Evolutionary conservation across 1,139 yeast genomes (phyloP), one percentile per base, ranked within the genome.

Genomic region (Ogataea hybrid): DNA sequence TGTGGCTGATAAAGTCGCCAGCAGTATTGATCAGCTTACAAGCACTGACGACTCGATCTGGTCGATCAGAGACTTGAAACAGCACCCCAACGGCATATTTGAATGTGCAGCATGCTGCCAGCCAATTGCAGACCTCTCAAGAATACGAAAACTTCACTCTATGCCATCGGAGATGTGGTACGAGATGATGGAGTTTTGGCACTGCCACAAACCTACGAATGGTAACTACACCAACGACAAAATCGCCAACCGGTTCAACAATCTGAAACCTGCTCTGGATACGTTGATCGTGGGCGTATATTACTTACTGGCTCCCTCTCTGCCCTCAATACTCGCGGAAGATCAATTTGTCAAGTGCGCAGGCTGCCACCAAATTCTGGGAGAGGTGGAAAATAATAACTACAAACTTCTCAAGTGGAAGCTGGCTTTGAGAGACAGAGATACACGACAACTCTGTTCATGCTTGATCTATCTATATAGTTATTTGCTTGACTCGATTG

Each of bases 111-210:
- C 23, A 2, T 56, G 61, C 34, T 8, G 1, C 3, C 23, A 28
- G 4, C 8, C 15, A 2, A 11, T 57, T 3, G 44, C 58, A 4
- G 28, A 35, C 2, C 23, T 50, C 3, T n/a, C 33, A 0, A 35
- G 58, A 1, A 58, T 67, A 20, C 27, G 44, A 6, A 60, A 58
- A 25, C 63, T 83, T 35, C 64, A 69, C 50, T 86, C 87, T 34
- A 75, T 90, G 81, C 98, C 98, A 0, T 84, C 95, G 1, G 97
- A 89, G 55, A 70, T 80, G 42, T 92, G 98, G 98, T 79, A 85
- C 10, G 98, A 92, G 59, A 70, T 92, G 75, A 85, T 92, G 96
- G 97, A 92, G 48, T 85, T 84, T 51, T 92, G 98, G 98, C 97
- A 92, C 61, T 92, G 98, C 59, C 97, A 92, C 60, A 89, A 89